Percentiles rank a stretch among this genome's conserved stretches.
phyloP scores from a whole-genome alignment of 2,329 filamentous ascomycete genomes.

The Xylaria sp. region DNA sequence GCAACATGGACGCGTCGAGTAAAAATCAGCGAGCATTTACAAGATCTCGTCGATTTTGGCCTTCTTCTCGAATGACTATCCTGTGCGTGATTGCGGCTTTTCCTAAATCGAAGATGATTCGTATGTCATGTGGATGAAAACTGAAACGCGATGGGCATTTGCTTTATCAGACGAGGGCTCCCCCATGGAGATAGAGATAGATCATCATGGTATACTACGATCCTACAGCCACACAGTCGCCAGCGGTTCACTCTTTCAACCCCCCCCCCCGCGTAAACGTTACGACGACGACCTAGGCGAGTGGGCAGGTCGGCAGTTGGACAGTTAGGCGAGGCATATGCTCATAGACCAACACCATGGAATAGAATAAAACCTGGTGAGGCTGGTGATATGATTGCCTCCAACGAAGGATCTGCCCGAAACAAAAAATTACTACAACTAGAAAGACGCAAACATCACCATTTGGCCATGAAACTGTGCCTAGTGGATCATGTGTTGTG shows the following conservation, averaged over 20 bases:
- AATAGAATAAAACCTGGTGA: neutral
- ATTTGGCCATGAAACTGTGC: constrained; percentile 1
- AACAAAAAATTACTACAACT: neutral
- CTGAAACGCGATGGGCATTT: neutral
- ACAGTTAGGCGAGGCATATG: too few species aligned
- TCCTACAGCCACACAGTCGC: neutral
- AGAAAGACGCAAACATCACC: neutral
- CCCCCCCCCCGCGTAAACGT: neutral
- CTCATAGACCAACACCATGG: neutral
- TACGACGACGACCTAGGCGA: neutral
- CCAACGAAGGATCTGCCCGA: neutral
- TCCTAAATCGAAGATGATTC: neutral
- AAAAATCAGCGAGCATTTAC: neutral
- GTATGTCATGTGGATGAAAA: neutral
- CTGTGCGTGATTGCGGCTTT: neutral
- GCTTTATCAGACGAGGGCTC: neutral
- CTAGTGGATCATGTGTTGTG: constrained; percentile 12
- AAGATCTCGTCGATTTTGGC: neutral
- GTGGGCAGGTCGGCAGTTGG: too few species aligned
- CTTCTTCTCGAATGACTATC: neutral
- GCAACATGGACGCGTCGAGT: neutral
- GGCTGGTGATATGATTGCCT: neutral
- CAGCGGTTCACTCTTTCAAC: neutral
- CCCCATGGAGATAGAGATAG: too few species aligned
- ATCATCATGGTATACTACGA: neutral